Percentiles rank a stretch among this genome's conserved stretches.
Evolutionary conservation across 139 green algal species (phyloP).

Genomic region (Haematococcus lacustris): DNA sequence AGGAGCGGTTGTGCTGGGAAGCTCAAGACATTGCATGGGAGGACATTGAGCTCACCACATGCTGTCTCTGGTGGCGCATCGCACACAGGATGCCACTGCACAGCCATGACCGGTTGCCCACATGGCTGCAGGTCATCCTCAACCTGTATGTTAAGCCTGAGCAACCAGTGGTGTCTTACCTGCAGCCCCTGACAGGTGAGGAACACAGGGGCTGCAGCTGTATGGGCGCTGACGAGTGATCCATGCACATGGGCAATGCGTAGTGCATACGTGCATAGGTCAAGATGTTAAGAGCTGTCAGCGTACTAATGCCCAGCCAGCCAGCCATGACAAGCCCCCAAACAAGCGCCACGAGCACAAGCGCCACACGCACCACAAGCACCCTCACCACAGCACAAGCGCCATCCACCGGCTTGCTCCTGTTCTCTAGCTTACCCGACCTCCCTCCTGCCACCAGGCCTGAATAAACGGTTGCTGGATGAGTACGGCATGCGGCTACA

Average conservation of each 20-base stretch:
- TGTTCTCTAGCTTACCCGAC: neutral
- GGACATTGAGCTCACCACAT: neutral
- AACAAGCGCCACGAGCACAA: neutral
- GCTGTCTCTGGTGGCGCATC: neutral
- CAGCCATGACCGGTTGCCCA: no score
- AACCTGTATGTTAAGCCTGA: constrained; percentile 75
- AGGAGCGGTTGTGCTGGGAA: no score
- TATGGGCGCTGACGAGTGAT: no score
- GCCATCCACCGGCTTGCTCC: neutral
- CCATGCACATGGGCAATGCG: neutral
- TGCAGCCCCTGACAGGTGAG: constrained; percentile 72
- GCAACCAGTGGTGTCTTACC: constrained; percentile 65
- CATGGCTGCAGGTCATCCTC: constrained; percentile 32
- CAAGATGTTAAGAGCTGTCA: neutral
- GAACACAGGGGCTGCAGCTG: neutral
- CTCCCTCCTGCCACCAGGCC: neutral
- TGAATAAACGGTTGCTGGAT: constrained; percentile 45
- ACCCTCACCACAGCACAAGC: neutral
- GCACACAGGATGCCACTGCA: no score
- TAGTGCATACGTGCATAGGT: neutral
- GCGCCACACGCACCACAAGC: neutral
- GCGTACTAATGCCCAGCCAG: neutral
- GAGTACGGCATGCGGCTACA: constrained; percentile 57
- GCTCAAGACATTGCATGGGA: neutral
- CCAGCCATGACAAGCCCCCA: neutral